Evolutionary conservation across 768 basidiomycete species (phyloP).

Genomic region (Clathrus columnatus): DNA sequence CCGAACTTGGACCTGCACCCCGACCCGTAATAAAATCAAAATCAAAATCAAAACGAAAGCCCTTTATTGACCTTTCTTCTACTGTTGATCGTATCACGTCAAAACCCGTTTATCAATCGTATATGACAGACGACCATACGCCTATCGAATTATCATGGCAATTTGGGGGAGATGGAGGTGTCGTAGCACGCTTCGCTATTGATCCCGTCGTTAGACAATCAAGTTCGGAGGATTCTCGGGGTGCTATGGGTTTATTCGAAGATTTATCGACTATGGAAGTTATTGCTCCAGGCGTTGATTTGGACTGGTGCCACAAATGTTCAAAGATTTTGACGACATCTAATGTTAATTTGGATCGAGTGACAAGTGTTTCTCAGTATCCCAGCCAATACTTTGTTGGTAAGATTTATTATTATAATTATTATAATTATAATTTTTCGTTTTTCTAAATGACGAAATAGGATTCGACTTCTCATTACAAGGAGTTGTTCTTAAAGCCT

Average conservation of each 20-base stretch:
- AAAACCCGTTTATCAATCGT: not conserved
- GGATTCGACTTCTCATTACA: conserved; percentile 4
- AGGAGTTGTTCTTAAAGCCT: conserved; percentile 2
- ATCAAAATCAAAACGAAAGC: not conserved
- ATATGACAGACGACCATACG: conserved; percentile 9
- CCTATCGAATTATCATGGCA: conserved; percentile 5
- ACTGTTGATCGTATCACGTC: not conserved
- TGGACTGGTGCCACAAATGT: conserved; percentile 3
- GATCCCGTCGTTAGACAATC: conserved; percentile 3
- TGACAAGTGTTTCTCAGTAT: not conserved
- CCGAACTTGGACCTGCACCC: not conserved
- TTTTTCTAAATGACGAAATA: not conserved
- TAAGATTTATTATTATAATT: not conserved
- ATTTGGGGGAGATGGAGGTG: conserved; percentile 1
- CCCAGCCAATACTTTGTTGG: conserved; percentile 9
- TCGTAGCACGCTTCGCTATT: conserved; percentile 6
- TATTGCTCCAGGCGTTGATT: not conserved
- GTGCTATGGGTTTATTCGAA: conserved; percentile 2
- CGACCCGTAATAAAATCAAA: not conserved
- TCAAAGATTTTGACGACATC: not conserved
- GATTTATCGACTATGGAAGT: not conserved
- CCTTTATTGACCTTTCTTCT: not conserved
- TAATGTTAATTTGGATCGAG: not conserved
- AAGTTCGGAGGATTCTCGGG: not conserved
- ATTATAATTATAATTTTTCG: not conserved